Evolutionary conservation across 192 early-diverging fungal genomes (phyloP), one percentile per base, ranked within the genome.

Genomic region (Umbelopsis ramanniana): DNA sequence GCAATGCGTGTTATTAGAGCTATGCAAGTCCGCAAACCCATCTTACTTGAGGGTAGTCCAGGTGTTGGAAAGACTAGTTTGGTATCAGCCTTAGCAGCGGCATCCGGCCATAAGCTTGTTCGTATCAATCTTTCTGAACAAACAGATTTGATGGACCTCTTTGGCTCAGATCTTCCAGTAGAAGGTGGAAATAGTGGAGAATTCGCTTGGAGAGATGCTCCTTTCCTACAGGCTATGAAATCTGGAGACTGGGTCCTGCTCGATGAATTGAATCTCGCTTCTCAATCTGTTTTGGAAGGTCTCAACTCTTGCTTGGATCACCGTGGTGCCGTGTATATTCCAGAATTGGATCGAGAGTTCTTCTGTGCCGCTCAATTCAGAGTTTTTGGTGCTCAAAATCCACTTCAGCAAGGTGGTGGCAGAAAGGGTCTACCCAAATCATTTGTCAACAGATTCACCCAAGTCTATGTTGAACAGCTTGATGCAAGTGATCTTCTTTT

Each of bases 291-390:
- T 3, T 85, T 99, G 24, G 98, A 99, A 87, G 97, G 97, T 74
- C 88, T 99, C 71, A 99, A 99, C 80, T 94, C 98, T 26, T 98
- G 97, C 79, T 85, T 99, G 23, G 98, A 99, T 85, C 97, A 99
- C 77, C 93, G 98, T 72, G 95, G 92, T 23, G 82, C 94, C 10
- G 96, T 97, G 5, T 99, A 97, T 77, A 94, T 99, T 26, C 93
- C 97, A 12, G 98, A 99, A 81, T 89, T 99, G 38, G 96, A 98
- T 69, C 84, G 90, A 46, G 86, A 91, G 54, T 98, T 99, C 72
- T 76, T 84, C 15, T 91, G 94, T 52, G 82, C 90, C 46, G 82
- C 83, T 2, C 91, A 90, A 24, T 99, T 98, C 85, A 79, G 95
- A 23, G 92, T 99, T 0, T 97, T 99, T 84, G 98, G 92, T 48